Evolutionary conservation across 2,329 filamentous ascomycete species (phyloP), one percentile per base, ranked within the genome.

Genomic region (Magnaporthales sp.): DNA sequence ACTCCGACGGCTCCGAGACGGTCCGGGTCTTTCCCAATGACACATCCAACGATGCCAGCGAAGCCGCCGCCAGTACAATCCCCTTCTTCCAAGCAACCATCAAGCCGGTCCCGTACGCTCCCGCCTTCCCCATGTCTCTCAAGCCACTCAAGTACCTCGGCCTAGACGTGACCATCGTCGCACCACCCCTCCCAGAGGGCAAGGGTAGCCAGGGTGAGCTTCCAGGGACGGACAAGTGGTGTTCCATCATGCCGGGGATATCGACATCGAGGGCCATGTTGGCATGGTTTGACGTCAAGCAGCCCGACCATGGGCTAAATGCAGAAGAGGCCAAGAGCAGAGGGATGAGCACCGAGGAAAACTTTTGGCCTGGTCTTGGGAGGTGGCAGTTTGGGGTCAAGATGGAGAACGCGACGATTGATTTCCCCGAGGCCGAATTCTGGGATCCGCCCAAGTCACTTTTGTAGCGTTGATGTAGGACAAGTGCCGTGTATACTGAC

Each of bases 1-100:
- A 75, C 38, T 67, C 75, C 6, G 73, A 78, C 67, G 76, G 76
- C 32, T 74, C 76, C 31, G 77, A 75, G 22, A 74, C 72, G 8
- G 77, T 84, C 67, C 75, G 79, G 54, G 80, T 85, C 31, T 81
- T 76, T 69, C 81, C 81, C 2, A 74, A 80, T 68, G 80, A 82
- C 70, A 76, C 72, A 0, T 68, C 68, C 1, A 68, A 66, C 26
- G 74, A 76, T 66, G 19, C 68, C 0, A 66, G 70, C 58, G 80
- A 81, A 64, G 66, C 76, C 7, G 67, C 66, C 10, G 73, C 77
- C 15, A 77, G 73, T 69, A 51, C 70, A 0, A 71, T 63, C 2
- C 81, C 82, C 2, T 78, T 83, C 66, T 83, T 85, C 72, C 77
- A 79, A 68, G 78, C 80, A 56, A 79, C 76, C 3, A 80, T 82